Evolutionary conservation across 2,329 filamentous ascomycete species (phyloP).

Genomic region (Thielaviopsis cerberus): DNA sequence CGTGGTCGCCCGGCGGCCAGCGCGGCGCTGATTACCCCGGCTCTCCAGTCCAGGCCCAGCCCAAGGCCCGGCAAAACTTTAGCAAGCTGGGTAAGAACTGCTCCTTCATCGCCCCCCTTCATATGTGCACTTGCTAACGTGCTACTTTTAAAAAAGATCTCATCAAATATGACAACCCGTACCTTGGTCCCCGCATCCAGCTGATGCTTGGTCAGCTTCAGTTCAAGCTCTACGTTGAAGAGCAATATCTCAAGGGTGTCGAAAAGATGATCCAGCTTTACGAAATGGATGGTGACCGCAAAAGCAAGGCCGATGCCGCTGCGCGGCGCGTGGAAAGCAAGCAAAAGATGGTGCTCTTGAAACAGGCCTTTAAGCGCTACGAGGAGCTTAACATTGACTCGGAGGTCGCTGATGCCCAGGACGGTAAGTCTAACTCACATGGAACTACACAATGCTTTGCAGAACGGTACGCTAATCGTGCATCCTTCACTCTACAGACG

Average conservation of each 20-base stretch:
- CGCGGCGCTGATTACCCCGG: conserved; percentile 47
- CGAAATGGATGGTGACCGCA: conserved; percentile 89
- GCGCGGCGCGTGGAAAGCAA: conserved; percentile 82
- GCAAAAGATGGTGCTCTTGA: conserved; percentile 89
- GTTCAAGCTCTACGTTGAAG: conserved; percentile 96
- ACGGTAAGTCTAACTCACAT: conserved; percentile 41
- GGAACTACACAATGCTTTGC: background rate
- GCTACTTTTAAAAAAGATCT: conserved; percentile 43
- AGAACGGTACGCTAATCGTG: background rate
- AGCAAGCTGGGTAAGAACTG: conserved; percentile 72
- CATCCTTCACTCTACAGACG: conserved; percentile 39
- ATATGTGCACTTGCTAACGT: conserved; percentile 2
- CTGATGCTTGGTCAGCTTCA: conserved; percentile 97
- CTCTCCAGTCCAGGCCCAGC: conserved; percentile 40
- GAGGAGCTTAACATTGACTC: conserved; percentile 93
- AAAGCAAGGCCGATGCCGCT: conserved; percentile 85
- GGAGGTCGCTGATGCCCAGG: conserved; percentile 55
- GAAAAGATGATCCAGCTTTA: conserved; percentile 99
- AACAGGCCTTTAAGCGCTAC: conserved; percentile 90
- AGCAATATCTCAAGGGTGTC: conserved; percentile 95
- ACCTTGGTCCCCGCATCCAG: conserved; percentile 91
- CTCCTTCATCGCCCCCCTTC: background rate
- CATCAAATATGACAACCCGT: conserved; percentile 94
- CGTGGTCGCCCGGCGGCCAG: conserved; percentile 67
- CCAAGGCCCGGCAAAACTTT: conserved; percentile 71